Conservation (phyloP, 202 grass and related monocot species). For the Zizania palustris region DNA sequence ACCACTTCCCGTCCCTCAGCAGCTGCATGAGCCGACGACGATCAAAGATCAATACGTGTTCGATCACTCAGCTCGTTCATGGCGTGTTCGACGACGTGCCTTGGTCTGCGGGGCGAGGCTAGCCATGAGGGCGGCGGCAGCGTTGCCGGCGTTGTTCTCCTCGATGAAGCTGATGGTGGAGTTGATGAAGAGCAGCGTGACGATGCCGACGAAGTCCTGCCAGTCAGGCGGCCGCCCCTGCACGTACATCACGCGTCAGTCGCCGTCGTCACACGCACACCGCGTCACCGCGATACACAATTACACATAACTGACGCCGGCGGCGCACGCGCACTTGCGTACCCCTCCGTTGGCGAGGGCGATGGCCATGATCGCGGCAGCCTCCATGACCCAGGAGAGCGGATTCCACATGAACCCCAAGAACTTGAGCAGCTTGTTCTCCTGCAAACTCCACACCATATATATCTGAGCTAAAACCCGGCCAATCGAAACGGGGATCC, state of each 20-base stretch:
- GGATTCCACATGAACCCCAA: constrained; percentile 90
- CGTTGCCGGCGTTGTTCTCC: constrained; percentile 81
- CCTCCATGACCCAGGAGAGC: constrained; percentile 84
- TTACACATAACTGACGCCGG: too few relatives aligned
- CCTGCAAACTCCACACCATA: constrained; percentile 31
- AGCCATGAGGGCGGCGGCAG: constrained; percentile 75
- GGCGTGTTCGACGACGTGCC: neutral
- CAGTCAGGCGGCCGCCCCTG: constrained; percentile 69
- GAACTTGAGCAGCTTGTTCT: constrained; percentile 83
- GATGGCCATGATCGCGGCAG: constrained; percentile 76
- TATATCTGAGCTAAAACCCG: neutral
- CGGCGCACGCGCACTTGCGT: neutral
- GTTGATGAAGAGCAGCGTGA: constrained; percentile 75
- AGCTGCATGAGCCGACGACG: constrained; percentile 19
- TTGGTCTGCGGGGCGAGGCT: constrained; percentile 65
- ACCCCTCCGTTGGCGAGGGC: constrained; percentile 69
- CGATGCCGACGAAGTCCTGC: constrained; percentile 74
- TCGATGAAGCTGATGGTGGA: constrained; percentile 82
- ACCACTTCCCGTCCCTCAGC: constrained; percentile 61
- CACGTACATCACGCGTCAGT: constrained; percentile 22
- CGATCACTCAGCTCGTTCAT: too few relatives aligned
- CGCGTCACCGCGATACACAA: neutral
- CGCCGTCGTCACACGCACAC: constrained; percentile 16
- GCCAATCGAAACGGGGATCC: neutral
- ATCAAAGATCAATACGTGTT: neutral